Evolutionary conservation across 192 early-diverging fungal genomes (phyloP).

Genomic region (Backusella liffmaniae): DNA sequence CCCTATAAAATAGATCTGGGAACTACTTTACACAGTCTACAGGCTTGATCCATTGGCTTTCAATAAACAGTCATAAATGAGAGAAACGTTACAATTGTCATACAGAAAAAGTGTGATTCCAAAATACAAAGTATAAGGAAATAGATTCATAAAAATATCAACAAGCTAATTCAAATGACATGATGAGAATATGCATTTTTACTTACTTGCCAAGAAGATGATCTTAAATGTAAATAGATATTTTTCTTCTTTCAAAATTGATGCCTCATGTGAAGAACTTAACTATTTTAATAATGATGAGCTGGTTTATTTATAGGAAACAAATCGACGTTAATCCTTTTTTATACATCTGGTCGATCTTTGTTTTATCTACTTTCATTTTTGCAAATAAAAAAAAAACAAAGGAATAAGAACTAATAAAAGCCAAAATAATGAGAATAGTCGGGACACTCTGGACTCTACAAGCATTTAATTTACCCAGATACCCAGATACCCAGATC

Average conservation of each 20-base stretch:
- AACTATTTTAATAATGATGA: neutral
- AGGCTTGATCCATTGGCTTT: neutral
- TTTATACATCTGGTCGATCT: neutral
- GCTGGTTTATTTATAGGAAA: neutral
- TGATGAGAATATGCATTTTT: neutral
- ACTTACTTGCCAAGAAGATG: neutral
- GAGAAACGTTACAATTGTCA: neutral
- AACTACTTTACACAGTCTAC: neutral
- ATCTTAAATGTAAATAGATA: neutral
- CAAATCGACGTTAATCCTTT: neutral
- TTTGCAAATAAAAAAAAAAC: neutral
- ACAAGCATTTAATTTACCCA: neutral
- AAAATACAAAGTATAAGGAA: neutral
- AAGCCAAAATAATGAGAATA: neutral
- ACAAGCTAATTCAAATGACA: neutral
- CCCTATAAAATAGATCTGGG: neutral
- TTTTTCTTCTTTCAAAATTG: neutral
- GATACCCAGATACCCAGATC: neutral
- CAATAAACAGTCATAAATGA: constrained; percentile 7
- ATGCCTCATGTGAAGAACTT: neutral
- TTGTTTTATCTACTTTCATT: neutral
- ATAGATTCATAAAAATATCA: neutral
- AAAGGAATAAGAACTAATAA: neutral
- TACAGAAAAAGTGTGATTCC: neutral
- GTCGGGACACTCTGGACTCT: neutral